Base-by-base conservation (phyloP, 345 rosid species). In the Brassica carinata region DNA sequence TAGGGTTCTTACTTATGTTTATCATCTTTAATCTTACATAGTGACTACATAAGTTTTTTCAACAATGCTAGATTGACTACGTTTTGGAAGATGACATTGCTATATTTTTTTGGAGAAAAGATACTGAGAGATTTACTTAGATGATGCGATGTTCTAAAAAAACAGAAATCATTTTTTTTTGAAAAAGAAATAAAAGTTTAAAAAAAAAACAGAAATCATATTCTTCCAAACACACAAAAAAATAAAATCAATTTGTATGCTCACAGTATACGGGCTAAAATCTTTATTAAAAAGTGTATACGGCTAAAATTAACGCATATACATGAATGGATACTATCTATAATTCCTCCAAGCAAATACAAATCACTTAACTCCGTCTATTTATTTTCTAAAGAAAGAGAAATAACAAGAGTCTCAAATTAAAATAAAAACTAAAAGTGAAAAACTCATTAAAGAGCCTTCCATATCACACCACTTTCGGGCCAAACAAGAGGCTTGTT, bases 401-500 rank as follows among this genome's bases (percentile, higher is more conserved):
- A 45, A 45, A 62, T 8, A 34, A 34, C 14, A 66, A 57, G 8
- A 53, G 58, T 53, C 8, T 53, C 58, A 53, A 53, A 43, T 43
- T 10, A 43, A 10, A 43, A 43, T 43, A 43, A 43, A 10, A 43
- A 43, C 13, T 8, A 64, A 23, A 62, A 30, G 78, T 61, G 75
- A 79, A 80, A 69, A 68, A 5, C 9, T 72, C 82, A 72, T 69
- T 69, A 80, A 80, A 80, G 45, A 69, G 78, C 77, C 73, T 73
- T 73, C 78, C 19, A 73, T 67, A 45, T 75, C 72, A 75, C 48
- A 69, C 69, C 79, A 63, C 38, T 80, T 75, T 80, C 58, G 79
- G 79, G 57, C 79, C 83, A 75, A 69, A 75, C 83, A 80, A 75
- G 79, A 64, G 79, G 27, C 74, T 73, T 79, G 38, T 68, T 79